Evolutionary conservation across 2,329 filamentous ascomycete species (phyloP).

Genomic region (Coniella vitis): DNA sequence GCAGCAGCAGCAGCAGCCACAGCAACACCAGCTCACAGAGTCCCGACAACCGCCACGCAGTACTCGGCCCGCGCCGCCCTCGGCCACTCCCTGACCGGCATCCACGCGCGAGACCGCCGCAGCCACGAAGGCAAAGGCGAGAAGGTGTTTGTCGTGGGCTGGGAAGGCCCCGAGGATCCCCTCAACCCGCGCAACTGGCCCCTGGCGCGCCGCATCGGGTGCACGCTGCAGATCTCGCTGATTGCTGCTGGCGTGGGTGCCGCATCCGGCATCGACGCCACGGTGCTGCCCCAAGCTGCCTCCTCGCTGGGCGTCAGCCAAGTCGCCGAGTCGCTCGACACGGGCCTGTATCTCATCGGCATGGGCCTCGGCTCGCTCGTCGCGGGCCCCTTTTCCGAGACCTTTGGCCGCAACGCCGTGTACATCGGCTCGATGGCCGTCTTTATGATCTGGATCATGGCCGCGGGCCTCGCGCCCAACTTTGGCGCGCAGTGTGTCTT

Average conservation of each 20-base stretch:
- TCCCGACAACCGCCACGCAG: slow-evolving; percentile 16
- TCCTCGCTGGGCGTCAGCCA: slow-evolving; percentile 40
- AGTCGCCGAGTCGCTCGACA: slow-evolving; percentile 43
- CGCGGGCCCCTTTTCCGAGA: slow-evolving; percentile 32
- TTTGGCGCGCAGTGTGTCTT: slow-evolving; percentile 37
- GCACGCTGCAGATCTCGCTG: slow-evolving; percentile 34
- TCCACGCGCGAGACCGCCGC: slow-evolving; percentile 23
- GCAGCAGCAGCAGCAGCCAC: neutral
- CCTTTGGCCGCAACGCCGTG: slow-evolving; percentile 32
- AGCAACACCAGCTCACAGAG: slow-evolving; percentile 5
- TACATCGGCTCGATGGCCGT: slow-evolving; percentile 33
- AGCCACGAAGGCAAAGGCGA: slow-evolving; percentile 21
- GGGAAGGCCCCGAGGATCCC: slow-evolving; percentile 29
- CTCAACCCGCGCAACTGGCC: slow-evolving; percentile 33
- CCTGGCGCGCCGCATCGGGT: slow-evolving; percentile 25
- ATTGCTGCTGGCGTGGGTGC: slow-evolving; percentile 45
- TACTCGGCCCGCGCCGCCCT: slow-evolving; percentile 20
- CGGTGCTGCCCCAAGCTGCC: slow-evolving; percentile 37
- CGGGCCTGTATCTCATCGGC: slow-evolving; percentile 30
- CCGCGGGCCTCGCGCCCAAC: slow-evolving; percentile 35
- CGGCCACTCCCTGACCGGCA: slow-evolving; percentile 25
- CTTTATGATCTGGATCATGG: slow-evolving; percentile 39
- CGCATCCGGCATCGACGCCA: slow-evolving; percentile 47
- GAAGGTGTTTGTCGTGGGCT: slow-evolving; percentile 32
- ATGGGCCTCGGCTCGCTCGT: slow-evolving; percentile 31